These are phyloP conservation scores for Sonneratia alba DNA, from an alignment of 345 rosid genomes.

Conservation along the genomic window DNA sequence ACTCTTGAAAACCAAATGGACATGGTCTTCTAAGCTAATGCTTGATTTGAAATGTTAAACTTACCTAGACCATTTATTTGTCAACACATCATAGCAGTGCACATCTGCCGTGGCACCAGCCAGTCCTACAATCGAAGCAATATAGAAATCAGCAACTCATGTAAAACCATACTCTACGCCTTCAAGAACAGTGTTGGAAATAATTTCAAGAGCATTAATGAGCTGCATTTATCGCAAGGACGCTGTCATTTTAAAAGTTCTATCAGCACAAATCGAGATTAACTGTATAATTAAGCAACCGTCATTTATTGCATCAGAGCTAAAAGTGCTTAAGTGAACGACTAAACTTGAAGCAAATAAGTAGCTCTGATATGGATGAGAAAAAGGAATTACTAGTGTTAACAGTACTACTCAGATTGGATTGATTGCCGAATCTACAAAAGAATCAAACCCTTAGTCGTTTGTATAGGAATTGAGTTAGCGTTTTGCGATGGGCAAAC, in stretches of 20 bases:
- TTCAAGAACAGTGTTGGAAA: background rate
- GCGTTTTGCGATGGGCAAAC: background rate
- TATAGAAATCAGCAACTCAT: constrained; percentile 4
- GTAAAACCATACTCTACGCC: background rate
- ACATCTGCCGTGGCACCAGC: constrained; percentile 99
- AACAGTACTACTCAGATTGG: background rate
- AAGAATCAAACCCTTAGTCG: background rate
- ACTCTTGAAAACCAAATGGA: background rate
- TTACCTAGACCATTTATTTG: constrained; percentile 96
- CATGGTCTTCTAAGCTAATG: background rate
- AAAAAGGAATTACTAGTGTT: too few species aligned
- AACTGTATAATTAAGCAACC: background rate
- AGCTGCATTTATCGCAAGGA: background rate
- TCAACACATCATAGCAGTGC: constrained; percentile 87
- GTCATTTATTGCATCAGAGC: background rate
- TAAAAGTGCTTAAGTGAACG: background rate
- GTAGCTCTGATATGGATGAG: background rate
- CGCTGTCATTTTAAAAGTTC: background rate
- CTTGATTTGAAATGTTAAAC: constrained; percentile 3
- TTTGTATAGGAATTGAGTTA: background rate
- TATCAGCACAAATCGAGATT: background rate
- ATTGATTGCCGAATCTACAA: background rate
- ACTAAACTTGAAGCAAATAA: background rate
- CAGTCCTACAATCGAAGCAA: constrained; percentile 52
- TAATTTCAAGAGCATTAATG: background rate